These are phyloP conservation scores for Sequoiadendron giganteum DNA, from an alignment of 75 land plant genomes.

Conservation along the genomic window DNA sequence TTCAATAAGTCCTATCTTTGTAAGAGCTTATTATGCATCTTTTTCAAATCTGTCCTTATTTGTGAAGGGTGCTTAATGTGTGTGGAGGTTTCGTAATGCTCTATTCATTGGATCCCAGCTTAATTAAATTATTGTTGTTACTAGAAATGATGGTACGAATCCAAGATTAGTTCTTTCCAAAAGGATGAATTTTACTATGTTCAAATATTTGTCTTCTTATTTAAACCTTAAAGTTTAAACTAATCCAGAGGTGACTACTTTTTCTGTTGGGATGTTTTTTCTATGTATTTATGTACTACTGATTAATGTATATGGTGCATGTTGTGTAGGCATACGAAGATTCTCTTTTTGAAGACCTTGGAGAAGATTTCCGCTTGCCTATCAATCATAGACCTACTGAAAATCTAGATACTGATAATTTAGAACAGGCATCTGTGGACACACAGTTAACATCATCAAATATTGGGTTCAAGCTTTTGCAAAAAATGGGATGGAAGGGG, in stretches of 20 bases:
- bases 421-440: slow-evolving; percentile 95
- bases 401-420: slow-evolving; percentile 75
- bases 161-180: not conserved
- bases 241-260: not conserved
- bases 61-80: not conserved
- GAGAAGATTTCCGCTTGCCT: slow-evolving; percentile 83
- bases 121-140: not conserved
- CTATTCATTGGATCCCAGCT: not conserved
- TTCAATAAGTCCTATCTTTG: not conserved
- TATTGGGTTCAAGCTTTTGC: slow-evolving; percentile 88
- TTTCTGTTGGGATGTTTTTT: not conserved
- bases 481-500: slow-evolving; percentile 99
- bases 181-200: not conserved
- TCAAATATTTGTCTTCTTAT: not conserved
- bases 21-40: not conserved
- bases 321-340: slow-evolving; percentile 45
- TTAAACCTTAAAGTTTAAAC: not conserved
- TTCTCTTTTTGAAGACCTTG: slow-evolving; percentile 68
- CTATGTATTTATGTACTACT: not conserved
- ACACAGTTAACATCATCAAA: slow-evolving; percentile 93
- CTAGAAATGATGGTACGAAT: not conserved
- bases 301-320: not conserved
- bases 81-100: not conserved
- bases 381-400: slow-evolving; percentile 77
- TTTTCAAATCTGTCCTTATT: too few species aligned